Evolutionary conservation across 371 early-diverging fungal species (phyloP), one percentile per base, ranked within the genome.

Genomic region (Mucor piriformis): DNA sequence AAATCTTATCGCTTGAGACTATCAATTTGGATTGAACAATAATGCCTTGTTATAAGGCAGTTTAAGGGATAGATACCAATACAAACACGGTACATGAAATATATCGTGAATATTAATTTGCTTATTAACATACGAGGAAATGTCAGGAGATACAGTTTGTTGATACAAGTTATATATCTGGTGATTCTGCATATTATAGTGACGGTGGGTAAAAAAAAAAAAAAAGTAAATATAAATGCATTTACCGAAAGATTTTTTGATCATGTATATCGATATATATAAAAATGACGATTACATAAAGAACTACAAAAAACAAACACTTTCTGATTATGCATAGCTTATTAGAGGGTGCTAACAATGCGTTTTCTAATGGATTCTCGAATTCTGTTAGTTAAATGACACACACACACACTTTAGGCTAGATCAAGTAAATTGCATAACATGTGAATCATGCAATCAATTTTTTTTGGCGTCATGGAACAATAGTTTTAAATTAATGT

Each of bases 381-480:
- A n/a, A 40, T 18, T 42, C 18, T 42, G n/a, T n/a, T n/a, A n/a
- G n/a, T n/a, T n/a, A 18, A 42, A 18, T 42, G 42, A 42, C 42
- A 40, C 18, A n/a, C n/a, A 16, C 3, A 40, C 15, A 40, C 3
- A 18, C 16, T 6, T 18, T 42, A 42, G 5, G 18, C 42, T 18
- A 42, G 42, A 42, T 42, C 47, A 25, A 46, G 47, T 23, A 46
- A n/a, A 46, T 25, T 23, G 4, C 13, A 5, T 23, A 24, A 23
- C 13, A 46, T 10, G 23, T 23, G 18, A 21, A 44, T 46, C 25
- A 46, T 46, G 47, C 47, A 46, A 27, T 23, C n/a, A 27, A 46
- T 46, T 46, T 46, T 44, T 44, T 8, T 21, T 46, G 47, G 47
- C 25, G 47, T 46, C 25, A 44, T 44, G 16, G 10, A 44, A 21